Evolutionary conservation across 805 yeast genomes (phyloP).

Genomic region (Candida awuae): DNA sequence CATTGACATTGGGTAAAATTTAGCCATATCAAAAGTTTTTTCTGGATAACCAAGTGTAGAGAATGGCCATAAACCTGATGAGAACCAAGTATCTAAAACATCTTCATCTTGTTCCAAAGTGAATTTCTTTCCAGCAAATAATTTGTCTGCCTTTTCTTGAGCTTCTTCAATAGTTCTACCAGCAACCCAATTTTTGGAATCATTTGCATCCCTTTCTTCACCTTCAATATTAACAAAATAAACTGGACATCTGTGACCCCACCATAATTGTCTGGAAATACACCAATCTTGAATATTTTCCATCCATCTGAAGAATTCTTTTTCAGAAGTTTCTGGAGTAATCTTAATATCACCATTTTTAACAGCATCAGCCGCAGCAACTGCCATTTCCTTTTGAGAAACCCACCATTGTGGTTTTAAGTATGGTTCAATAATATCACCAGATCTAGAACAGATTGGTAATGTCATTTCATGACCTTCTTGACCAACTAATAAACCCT

Average conservation of each 20-base stretch:
- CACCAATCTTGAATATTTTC: conserved; percentile 98
- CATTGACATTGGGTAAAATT: conserved; percentile 85
- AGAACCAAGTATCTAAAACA: conserved; percentile 97
- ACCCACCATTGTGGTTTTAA: conserved; percentile 99
- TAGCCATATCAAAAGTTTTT: conserved; percentile 60
- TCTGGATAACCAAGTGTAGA: conserved; percentile 95
- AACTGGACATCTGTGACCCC: conserved; percentile 98
- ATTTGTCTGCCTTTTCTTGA: conserved; percentile 62
- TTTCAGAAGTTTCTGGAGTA: conserved; percentile 82
- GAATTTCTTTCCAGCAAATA: conserved; percentile 63
- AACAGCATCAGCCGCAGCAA: conserved; percentile 79
- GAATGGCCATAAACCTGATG: conserved; percentile 97
- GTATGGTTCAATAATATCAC: conserved; percentile 93
- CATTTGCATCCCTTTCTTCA: conserved; percentile 49
- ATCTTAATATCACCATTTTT: conserved; percentile 72
- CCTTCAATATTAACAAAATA: conserved; percentile 82
- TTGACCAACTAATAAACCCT: conserved; percentile 74
- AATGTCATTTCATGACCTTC: conserved; percentile 93
- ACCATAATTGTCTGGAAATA: conserved; percentile 84
- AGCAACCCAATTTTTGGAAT: conserved; percentile 81
- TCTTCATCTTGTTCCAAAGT: conserved; percentile 93
- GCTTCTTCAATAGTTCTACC: conserved; percentile 85
- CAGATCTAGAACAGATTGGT: conserved; percentile 92
- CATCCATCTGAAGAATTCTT: conserved; percentile 92
- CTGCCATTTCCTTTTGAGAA: conserved; percentile 80